Percentiles rank a stretch among this genome's conserved stretches.
Conservation (phyloP, 2,329 filamentous ascomycete species). For the Botrytis byssoidea region DNA sequence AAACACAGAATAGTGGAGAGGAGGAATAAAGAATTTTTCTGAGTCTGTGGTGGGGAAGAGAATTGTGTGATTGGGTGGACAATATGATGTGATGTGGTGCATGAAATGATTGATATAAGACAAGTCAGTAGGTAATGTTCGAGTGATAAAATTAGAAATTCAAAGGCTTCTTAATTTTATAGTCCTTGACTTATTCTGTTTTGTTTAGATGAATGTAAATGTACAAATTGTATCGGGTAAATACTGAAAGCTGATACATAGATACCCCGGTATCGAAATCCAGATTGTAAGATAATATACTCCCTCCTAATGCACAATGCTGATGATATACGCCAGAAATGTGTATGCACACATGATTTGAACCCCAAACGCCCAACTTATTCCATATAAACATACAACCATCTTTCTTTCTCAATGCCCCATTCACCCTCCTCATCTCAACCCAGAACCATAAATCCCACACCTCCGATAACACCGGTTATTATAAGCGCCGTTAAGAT, state of each 20-base stretch:
- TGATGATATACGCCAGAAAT: background rate
- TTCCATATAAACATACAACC: background rate
- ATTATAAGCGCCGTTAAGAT: slow-evolving; percentile 59
- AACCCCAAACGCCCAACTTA: background rate
- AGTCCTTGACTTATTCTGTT: background rate
- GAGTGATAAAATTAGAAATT: background rate
- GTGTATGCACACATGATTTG: background rate
- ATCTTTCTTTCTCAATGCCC: background rate
- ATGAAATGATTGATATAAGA: background rate
- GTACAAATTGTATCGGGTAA: background rate
- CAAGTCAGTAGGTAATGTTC: background rate
- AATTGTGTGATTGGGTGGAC: background rate
- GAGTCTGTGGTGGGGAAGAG: background rate
- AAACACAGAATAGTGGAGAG: accelerated
- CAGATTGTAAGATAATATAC: background rate
- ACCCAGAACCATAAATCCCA: slow-evolving; percentile 50
- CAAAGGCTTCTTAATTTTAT: background rate
- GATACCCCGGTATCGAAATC: background rate
- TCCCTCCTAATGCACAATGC: background rate
- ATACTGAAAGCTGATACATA: background rate
- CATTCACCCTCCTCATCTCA: slow-evolving; percentile 6
- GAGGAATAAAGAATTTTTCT: background rate
- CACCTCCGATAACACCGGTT: slow-evolving; percentile 51
- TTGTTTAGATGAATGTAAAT: background rate
- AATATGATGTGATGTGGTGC: background rate